phyloP scores from a whole-genome alignment of 257 asterid genomes.

The Solanum ossicruentum region DNA sequence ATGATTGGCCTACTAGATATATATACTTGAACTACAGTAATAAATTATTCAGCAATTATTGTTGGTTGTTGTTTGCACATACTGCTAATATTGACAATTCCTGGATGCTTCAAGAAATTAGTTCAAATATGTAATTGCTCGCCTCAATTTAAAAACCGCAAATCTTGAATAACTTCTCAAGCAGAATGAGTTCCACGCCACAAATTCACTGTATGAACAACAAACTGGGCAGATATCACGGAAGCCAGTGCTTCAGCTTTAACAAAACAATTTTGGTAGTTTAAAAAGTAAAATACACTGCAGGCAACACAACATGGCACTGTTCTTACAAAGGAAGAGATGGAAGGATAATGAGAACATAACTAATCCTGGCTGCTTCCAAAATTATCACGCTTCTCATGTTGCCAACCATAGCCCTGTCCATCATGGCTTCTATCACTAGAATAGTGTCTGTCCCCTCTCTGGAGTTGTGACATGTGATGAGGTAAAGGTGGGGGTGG shows the following conservation, averaged over 20 bases:
- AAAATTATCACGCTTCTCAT: conserved; percentile 38
- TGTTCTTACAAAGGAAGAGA: neutral
- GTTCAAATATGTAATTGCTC: neutral
- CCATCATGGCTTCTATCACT: conserved; percentile 47
- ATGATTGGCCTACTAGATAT: neutral
- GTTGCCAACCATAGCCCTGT: conserved; percentile 62
- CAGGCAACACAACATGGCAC: neutral
- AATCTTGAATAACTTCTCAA: neutral
- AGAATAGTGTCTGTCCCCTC: conserved; percentile 34
- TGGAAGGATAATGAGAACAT: neutral
- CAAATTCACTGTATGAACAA: neutral
- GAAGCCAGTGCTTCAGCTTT: neutral
- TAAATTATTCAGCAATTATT: neutral
- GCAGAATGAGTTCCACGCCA: neutral
- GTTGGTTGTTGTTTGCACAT: neutral
- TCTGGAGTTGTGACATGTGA: conserved; percentile 28
- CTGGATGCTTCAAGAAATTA: no score
- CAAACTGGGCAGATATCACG: neutral
- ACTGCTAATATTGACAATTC: no score
- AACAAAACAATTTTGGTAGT: neutral
- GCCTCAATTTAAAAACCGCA: neutral
- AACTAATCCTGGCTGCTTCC: conserved; percentile 38
- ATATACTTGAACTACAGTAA: neutral
- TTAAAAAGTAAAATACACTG: neutral
- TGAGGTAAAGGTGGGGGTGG: conserved; percentile 51